Conservation (phyloP, 2,329 filamentous ascomycete genomes). For the Cladosporium colombiae region DNA sequence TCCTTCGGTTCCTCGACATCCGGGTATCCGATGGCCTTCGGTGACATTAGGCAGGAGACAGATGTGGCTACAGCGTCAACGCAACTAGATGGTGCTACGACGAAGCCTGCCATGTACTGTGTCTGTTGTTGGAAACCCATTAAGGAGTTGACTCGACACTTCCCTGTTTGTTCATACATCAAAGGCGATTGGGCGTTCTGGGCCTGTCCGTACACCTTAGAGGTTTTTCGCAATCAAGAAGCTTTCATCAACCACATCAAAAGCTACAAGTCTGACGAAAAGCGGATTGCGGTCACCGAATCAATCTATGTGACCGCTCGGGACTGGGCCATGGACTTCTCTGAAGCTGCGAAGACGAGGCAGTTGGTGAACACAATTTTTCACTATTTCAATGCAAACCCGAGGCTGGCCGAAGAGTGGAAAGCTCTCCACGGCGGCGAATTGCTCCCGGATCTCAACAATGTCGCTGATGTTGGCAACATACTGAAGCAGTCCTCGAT, state of each 20-base stretch:
- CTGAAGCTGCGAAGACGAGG: neutral
- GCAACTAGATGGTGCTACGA: neutral
- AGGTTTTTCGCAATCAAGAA: neutral
- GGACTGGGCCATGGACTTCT: neutral
- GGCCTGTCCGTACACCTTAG: neutral
- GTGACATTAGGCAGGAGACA: neutral
- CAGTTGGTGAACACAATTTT: neutral
- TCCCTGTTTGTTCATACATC: neutral
- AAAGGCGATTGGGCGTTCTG: neutral
- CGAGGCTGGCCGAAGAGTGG: neutral
- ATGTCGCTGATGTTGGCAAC: neutral
- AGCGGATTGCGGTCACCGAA: neutral
- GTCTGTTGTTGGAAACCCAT: neutral
- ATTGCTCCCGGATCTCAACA: neutral
- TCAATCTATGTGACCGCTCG: neutral
- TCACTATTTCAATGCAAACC: neutral
- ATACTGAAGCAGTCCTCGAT: neutral
- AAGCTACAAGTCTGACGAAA: neutral
- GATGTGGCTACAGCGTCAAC: neutral
- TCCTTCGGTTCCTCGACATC: neutral
- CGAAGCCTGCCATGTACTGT: neutral
- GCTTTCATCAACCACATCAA: neutral
- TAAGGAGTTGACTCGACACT: neutral
- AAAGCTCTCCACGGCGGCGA: neutral
- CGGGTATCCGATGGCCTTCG: neutral